Evolutionary conservation across 2,329 filamentous ascomycete species (phyloP).

Genomic region (Paraconiothyrium sp.): DNA sequence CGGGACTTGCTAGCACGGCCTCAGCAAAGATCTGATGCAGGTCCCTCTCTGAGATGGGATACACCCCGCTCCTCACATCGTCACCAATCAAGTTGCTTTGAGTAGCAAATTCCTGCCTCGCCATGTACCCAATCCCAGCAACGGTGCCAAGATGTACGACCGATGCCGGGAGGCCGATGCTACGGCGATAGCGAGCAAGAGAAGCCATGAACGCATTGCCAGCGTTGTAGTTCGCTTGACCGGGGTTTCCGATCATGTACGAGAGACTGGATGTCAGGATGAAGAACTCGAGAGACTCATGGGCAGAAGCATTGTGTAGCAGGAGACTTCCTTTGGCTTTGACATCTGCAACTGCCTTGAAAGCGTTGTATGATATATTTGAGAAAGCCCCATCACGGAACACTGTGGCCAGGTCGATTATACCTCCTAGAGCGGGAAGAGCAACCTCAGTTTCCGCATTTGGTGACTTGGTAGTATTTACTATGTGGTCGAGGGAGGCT

Average conservation of each 20-base stretch:
- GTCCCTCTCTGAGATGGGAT: conserved; percentile 23
- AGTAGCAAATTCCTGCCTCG: conserved; percentile 5
- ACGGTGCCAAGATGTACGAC: conserved; percentile 53
- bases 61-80: conserved; percentile 7
- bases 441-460: not conserved
- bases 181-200: conserved; percentile 50
- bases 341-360: conserved; percentile 19
- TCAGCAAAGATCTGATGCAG: conserved; percentile 22
- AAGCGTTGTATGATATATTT: conserved; percentile 19
- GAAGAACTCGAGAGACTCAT: conserved; percentile 32
- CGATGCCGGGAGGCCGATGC: conserved; percentile 51
- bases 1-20: conserved; percentile 17
- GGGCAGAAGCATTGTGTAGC: conserved; percentile 18
- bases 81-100: not conserved
- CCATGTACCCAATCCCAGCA: conserved; percentile 55
- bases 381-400: conserved; percentile 23
- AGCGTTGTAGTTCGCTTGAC: conserved; percentile 30
- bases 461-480: not conserved
- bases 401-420: conserved; percentile 23
- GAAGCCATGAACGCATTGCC: conserved; percentile 51
- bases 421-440: conserved; percentile 25
- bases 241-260: conserved; percentile 21
- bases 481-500: conserved; percentile 11
- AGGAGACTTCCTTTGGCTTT: conserved; percentile 26
- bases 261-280: conserved; percentile 28